Evolutionary conservation across 2,329 filamentous ascomycete species (phyloP).

Genomic region (Achaetomium macrosporum): DNA sequence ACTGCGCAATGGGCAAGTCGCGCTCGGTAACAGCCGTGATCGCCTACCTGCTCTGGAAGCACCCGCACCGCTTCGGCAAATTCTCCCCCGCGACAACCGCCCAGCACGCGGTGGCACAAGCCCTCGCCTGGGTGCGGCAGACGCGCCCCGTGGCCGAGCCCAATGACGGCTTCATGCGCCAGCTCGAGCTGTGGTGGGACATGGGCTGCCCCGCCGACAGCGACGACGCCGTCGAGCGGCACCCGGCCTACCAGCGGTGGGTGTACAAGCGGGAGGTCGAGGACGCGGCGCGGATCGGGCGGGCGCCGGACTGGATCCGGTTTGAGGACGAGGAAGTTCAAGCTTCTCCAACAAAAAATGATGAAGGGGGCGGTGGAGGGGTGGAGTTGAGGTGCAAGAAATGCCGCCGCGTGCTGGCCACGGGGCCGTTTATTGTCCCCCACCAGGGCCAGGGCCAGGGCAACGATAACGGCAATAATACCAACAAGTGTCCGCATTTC

Average conservation of each 20-base stretch:
- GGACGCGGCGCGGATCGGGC: slow-evolving; percentile 60
- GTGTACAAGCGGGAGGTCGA: slow-evolving; percentile 50
- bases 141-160: slow-evolving; percentile 76
- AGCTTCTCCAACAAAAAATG: slow-evolving; percentile 10
- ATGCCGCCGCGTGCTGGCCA: slow-evolving; percentile 64
- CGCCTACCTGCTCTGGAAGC: slow-evolving; percentile 74
- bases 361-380: slow-evolving; percentile 23
- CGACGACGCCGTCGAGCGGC: slow-evolving; percentile 48
- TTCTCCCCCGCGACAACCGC: slow-evolving; percentile 40
- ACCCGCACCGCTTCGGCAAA: slow-evolving; percentile 48
- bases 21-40: slow-evolving; percentile 79
- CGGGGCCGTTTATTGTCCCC: slow-evolving; percentile 56
- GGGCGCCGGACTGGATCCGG: slow-evolving; percentile 74
- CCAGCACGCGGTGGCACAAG: slow-evolving; percentile 48
- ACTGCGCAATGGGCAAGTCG: slow-evolving; percentile 93
- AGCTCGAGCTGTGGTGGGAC: slow-evolving; percentile 78
- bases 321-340: slow-evolving; percentile 68
- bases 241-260: slow-evolving; percentile 75
- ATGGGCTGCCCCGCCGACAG: slow-evolving; percentile 71
- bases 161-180: slow-evolving; percentile 85
- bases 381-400: slow-evolving; percentile 80
- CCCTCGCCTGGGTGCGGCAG: slow-evolving; percentile 63
- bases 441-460: slow-evolving; percentile 43
- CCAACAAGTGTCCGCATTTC: slow-evolving; percentile 66
- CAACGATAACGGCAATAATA: slow-evolving; percentile 10